Evolutionary conservation across 2,329 filamentous ascomycete genomes (phyloP).

Genomic region (Calonectria fujianensis): DNA sequence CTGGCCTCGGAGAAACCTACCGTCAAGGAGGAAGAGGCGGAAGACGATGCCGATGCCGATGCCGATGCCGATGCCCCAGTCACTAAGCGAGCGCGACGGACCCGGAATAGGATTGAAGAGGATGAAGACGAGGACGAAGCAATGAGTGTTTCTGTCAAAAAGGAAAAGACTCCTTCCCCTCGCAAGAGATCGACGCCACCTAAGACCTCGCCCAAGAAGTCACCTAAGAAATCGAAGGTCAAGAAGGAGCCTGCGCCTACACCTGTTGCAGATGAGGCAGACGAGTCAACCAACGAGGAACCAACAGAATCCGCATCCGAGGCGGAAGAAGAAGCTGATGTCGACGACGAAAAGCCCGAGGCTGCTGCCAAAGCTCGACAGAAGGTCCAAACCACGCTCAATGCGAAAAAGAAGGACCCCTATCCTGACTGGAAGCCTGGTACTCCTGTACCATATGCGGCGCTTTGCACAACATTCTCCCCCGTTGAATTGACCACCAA

Average conservation of each 20-base stretch:
- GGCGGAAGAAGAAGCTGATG: slow-evolving; percentile 68
- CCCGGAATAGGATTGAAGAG: slow-evolving; percentile 69
- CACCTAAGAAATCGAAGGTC: slow-evolving; percentile 46
- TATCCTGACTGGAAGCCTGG: slow-evolving; percentile 97
- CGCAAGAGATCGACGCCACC: background rate
- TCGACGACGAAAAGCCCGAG: slow-evolving; percentile 79
- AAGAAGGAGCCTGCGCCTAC: slow-evolving; percentile 44
- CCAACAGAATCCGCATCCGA: slow-evolving; percentile 61
- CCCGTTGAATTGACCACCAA: slow-evolving; percentile 97
- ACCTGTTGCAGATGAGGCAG: slow-evolving; percentile 36
- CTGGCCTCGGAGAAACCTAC: slow-evolving; percentile 45
- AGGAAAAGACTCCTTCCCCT: slow-evolving; percentile 19
- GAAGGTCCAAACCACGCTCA: slow-evolving; percentile 86
- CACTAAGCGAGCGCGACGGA: slow-evolving; percentile 73
- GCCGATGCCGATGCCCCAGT: slow-evolving; percentile 77
- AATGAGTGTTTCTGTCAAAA: slow-evolving; percentile 60
- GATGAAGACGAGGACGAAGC: slow-evolving; percentile 71
- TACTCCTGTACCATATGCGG: slow-evolving; percentile 93
- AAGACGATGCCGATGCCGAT: slow-evolving; percentile 74
- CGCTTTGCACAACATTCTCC: slow-evolving; percentile 95
- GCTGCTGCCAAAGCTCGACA: slow-evolving; percentile 84
- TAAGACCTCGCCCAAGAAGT: slow-evolving; percentile 31
- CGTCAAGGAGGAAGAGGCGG: slow-evolving; percentile 62
- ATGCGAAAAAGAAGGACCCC: slow-evolving; percentile 82
- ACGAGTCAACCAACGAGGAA: slow-evolving; percentile 56